These are phyloP conservation scores for Trametes gibbosa DNA, from an alignment of 768 basidiomycete genomes.

Conservation along the genomic window DNA sequence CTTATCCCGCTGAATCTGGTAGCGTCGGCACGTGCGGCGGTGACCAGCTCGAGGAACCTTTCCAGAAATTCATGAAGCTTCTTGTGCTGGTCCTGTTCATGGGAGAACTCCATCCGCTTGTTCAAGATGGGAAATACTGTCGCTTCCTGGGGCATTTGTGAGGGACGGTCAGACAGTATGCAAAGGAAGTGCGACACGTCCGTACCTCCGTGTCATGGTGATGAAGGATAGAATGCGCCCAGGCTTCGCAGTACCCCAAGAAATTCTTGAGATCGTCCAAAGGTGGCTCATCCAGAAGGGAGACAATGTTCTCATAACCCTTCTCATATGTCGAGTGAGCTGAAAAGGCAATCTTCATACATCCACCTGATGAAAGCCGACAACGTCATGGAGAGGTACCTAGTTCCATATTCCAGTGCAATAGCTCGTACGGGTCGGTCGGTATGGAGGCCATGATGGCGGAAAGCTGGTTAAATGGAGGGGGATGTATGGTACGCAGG, in stretches of 20 bases:
- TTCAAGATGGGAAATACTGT: constrained; percentile 37
- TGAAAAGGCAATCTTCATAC: too few relatives aligned
- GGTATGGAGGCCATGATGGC: neutral
- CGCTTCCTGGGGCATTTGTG: constrained; percentile 24
- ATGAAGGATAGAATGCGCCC: constrained; percentile 33
- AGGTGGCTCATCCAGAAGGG: constrained; percentile 35
- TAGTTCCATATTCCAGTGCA: constrained; percentile 24
- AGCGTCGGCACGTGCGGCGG: constrained; percentile 25
- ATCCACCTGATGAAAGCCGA: neutral
- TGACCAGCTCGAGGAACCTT: constrained; percentile 27
- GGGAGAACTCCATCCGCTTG: constrained; percentile 37
- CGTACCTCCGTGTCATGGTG: constrained; percentile 36
- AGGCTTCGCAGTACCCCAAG: constrained; percentile 39
- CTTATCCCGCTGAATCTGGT: constrained; percentile 31
- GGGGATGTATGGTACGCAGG: too few relatives aligned
- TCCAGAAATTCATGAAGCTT: constrained; percentile 32
- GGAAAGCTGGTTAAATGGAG: too few relatives aligned
- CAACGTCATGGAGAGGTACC: neutral
- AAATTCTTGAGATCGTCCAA: constrained; percentile 38
- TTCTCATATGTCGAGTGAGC: constrained; percentile 38
- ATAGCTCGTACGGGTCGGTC: constrained; percentile 9
- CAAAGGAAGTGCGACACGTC: neutral
- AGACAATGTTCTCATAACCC: constrained; percentile 36
- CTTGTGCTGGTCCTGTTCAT: constrained; percentile 37
- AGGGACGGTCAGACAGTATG: neutral